Conservation (phyloP, 257 asterid species). For the Primulina huaijiensis region DNA sequence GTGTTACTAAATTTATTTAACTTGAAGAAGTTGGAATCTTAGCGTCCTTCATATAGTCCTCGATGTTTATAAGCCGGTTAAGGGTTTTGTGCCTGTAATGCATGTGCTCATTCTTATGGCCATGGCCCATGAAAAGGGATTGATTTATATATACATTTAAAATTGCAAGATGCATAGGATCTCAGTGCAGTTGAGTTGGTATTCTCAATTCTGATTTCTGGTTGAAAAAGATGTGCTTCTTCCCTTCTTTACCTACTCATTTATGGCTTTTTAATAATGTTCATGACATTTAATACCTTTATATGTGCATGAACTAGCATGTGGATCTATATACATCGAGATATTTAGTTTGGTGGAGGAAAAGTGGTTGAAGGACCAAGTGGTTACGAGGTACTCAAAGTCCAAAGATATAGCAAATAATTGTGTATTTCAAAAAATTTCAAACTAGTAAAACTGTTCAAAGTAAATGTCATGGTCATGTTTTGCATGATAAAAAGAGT, state of each 20-base stretch:
- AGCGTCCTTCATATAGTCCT: slow-evolving; percentile 37
- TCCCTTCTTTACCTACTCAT: background rate
- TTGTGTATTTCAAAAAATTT: background rate
- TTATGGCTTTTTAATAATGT: background rate
- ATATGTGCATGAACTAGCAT: background rate
- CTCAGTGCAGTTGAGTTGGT: background rate
- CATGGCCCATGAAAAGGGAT: background rate
- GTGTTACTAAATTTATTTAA: slow-evolving; percentile 35
- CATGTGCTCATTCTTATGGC: background rate
- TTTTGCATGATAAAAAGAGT: background rate
- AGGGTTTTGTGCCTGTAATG: background rate
- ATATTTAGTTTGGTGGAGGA: slow-evolving; percentile 7
- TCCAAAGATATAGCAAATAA: background rate
- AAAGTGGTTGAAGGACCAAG: background rate
- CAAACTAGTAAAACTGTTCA: background rate
- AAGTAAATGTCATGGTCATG: no score
- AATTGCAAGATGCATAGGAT: background rate
- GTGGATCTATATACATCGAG: slow-evolving; percentile 9
- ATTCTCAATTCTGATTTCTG: background rate
- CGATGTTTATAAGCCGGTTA: slow-evolving; percentile 11
- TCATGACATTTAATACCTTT: background rate
- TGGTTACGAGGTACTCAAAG: background rate
- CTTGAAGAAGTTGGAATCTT: slow-evolving; percentile 58
- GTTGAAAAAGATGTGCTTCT: background rate
- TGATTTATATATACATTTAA: background rate